Conservation (phyloP, 495 filamentous ascomycete species). For the Evernia prunastri region DNA sequence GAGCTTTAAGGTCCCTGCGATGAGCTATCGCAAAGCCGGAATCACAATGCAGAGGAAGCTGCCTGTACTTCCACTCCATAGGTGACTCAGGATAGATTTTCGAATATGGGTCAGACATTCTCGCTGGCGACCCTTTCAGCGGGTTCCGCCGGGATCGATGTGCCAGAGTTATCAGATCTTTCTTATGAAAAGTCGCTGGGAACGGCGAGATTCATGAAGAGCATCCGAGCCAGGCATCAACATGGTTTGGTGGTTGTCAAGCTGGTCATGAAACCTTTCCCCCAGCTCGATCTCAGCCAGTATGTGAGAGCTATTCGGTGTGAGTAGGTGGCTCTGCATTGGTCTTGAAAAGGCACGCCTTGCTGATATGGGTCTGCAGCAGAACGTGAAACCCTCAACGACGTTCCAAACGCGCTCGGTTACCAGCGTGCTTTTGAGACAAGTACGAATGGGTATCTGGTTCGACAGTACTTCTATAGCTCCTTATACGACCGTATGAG, state of each 20-base stretch:
- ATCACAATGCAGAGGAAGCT: slow-evolving; percentile 6
- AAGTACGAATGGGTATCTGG: slow-evolving; percentile 80
- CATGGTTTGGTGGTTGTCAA: slow-evolving; percentile 91
- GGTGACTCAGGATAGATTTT: slow-evolving; percentile 7
- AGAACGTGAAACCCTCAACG: slow-evolving; percentile 69
- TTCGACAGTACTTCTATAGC: slow-evolving; percentile 94
- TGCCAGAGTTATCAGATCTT: slow-evolving; percentile 82
- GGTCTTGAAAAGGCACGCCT: slow-evolving; percentile 8
- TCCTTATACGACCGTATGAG: slow-evolving; percentile 94
- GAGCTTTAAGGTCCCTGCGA: background rate
- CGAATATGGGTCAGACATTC: slow-evolving; percentile 88
- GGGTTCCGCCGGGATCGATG: slow-evolving; percentile 86
- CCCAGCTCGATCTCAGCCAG: slow-evolving; percentile 65
- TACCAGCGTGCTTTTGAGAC: slow-evolving; percentile 91
- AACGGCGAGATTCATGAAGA: slow-evolving; percentile 94
- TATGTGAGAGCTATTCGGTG: slow-evolving; percentile 69
- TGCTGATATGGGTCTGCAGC: slow-evolving; percentile 41
- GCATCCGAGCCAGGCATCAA: slow-evolving; percentile 78
- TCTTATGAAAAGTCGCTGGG: slow-evolving; percentile 90
- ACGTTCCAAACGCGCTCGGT: slow-evolving; percentile 84
- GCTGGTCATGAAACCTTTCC: slow-evolving; percentile 84
- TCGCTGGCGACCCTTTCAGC: slow-evolving; percentile 84
- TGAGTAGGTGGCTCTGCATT: slow-evolving; percentile 39
- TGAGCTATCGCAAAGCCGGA: slow-evolving; percentile 3
- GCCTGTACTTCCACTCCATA: background rate